These are phyloP conservation scores for Butyriboletus loyo DNA, from an alignment of 768 basidiomycete species.

Conservation along the genomic window DNA sequence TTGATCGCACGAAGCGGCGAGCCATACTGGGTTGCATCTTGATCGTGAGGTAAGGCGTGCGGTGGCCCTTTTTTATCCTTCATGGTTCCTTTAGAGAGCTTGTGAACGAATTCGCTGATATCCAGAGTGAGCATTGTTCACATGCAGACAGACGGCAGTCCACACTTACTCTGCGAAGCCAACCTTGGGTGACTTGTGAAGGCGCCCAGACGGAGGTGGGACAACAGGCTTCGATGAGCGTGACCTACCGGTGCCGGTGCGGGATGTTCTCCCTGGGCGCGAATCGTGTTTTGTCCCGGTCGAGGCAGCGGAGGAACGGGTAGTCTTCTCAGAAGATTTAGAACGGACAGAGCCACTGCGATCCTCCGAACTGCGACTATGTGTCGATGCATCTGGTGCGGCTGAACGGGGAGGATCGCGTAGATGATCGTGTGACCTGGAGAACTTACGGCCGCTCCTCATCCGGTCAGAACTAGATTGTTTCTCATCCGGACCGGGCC, in stretches of 20 bases:
- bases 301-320: constrained; percentile 1
- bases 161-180: constrained; percentile 29
- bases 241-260: constrained; percentile 11
- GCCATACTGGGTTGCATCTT: constrained; percentile 25
- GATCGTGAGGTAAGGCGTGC: constrained; percentile 4
- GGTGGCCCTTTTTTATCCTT: constrained; percentile 4
- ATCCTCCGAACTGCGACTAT: constrained; percentile 11
- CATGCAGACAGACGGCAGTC: not conserved
- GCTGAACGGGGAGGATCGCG: constrained; percentile 17
- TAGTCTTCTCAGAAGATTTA: constrained; percentile 13
- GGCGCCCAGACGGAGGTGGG: constrained; percentile 25
- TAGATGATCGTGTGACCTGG: constrained; percentile 24
- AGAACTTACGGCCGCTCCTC: constrained; percentile 14
- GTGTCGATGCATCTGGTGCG: constrained; percentile 13
- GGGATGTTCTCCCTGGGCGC: constrained; percentile 12
- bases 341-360: constrained; percentile 7
- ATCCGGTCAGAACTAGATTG: constrained; percentile 17
- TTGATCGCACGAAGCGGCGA: constrained; percentile 41
- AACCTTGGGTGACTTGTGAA: constrained; percentile 21
- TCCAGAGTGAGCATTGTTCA: constrained; percentile 6
- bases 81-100: constrained; percentile 19
- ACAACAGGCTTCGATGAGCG: constrained; percentile 27
- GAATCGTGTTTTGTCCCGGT: constrained; percentile 1
- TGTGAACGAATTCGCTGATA: constrained; percentile 31
- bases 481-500: constrained; percentile 10